phyloP scores from a whole-genome alignment of 192 early-diverging fungal species.

The Backusella australiensis region DNA sequence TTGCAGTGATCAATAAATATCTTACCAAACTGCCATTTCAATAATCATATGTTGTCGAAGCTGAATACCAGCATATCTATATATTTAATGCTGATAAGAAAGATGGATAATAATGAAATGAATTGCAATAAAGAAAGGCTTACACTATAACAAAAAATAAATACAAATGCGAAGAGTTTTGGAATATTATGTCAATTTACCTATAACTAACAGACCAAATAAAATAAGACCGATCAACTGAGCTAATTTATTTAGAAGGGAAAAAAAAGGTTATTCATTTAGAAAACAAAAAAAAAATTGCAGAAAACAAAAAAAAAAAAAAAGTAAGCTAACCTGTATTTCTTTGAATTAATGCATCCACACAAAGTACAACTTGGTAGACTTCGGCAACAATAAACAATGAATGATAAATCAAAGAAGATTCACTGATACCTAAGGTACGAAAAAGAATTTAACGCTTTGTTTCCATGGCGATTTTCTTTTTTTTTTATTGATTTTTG shows the following conservation, averaged over 20 bases:
- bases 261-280: neutral
- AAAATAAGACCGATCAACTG: constrained; percentile 29
- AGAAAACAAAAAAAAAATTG: neutral
- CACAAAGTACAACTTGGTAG: constrained; percentile 34
- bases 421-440: constrained; percentile 34
- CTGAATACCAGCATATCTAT: constrained; percentile 39
- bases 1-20: neutral
- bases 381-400: constrained; percentile 36
- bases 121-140: constrained; percentile 1
- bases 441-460: neutral
- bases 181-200: constrained; percentile 14
- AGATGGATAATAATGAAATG: neutral
- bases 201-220: constrained; percentile 38
- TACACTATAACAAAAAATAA: neutral
- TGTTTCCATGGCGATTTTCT: neutral
- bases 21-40: constrained; percentile 37
- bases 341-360: constrained; percentile 35
- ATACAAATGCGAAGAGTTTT: neutral
- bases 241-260: neutral
- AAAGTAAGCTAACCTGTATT: constrained; percentile 31
- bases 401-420: constrained; percentile 40
- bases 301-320: neutral
- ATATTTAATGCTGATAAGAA: neutral
- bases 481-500: neutral
- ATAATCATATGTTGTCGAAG: constrained; percentile 40